Percentiles rank a stretch among this genome's conserved stretches.
These are phyloP conservation scores for Hyphodiscus hymeniophilus DNA, from an alignment of 495 filamentous ascomycete genomes.

Conservation along the genomic window DNA sequence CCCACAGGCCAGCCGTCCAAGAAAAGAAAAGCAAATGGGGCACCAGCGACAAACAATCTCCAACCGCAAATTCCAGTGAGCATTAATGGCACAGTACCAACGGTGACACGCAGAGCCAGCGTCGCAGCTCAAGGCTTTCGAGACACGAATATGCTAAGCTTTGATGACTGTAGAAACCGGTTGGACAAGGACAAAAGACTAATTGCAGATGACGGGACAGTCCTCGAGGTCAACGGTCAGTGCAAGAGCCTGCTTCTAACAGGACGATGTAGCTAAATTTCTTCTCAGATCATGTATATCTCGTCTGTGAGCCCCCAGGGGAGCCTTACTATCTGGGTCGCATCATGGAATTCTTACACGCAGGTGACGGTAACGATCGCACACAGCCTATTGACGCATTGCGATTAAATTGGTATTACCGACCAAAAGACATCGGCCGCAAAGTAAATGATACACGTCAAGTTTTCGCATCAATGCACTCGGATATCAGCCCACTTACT, in stretches of 20 bases:
- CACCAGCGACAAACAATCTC: conserved; percentile 24
- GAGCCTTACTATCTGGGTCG: conserved; percentile 96
- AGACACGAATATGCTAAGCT: conserved; percentile 78
- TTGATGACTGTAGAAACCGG: conserved; percentile 58
- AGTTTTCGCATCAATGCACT: conserved; percentile 96
- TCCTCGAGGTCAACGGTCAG: conserved; percentile 79
- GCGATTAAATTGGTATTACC: conserved; percentile 96
- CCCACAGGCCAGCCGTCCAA: conserved; percentile 39
- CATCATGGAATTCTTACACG: conserved; percentile 94
- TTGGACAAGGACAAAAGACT: conserved; percentile 73
- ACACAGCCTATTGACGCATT: conserved; percentile 72
- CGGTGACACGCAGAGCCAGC: conserved; percentile 24
- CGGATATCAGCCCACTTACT: conserved; percentile 87
- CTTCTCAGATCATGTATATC: conserved; percentile 81
- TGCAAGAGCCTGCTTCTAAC: conserved; percentile 7
- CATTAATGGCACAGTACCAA: conserved; percentile 33
- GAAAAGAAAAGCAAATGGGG: conserved; percentile 64
- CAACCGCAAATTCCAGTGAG: conserved; percentile 15
- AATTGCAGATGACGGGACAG: conserved; percentile 83
- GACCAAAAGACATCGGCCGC: conserved; percentile 89
- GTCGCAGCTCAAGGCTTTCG: conserved; percentile 32
- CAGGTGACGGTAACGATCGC: conserved; percentile 60
- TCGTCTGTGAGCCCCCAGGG: conserved; percentile 94
- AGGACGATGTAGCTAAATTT: conserved; percentile 1
- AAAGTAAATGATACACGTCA: conserved; percentile 82